phyloP scores from a whole-genome alignment of 2,329 filamentous ascomycete species.

The Hypoxylon sp. region DNA sequence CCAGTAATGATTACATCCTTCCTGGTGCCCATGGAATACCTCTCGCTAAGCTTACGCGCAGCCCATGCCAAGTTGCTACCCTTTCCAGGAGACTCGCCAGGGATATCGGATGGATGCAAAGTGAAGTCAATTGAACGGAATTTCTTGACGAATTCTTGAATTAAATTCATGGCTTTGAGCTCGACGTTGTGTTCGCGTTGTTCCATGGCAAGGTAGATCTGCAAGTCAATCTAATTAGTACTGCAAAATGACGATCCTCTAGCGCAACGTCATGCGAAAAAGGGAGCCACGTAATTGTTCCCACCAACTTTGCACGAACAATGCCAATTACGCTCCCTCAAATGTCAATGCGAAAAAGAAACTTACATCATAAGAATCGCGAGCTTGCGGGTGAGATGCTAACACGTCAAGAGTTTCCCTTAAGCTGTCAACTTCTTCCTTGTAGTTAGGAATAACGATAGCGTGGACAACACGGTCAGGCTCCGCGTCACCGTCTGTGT shows the following conservation, averaged over 20 bases:
- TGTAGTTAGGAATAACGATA: conserved; percentile 81
- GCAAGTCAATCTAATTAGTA: conserved; percentile 33
- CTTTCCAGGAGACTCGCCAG: conserved; percentile 79
- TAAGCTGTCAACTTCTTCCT: conserved; percentile 78
- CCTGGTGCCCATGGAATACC: conserved; percentile 67
- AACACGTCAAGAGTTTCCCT: conserved; percentile 78
- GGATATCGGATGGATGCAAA: conserved; percentile 75
- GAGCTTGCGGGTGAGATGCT: conserved; percentile 75
- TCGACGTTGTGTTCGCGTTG: conserved; percentile 74
- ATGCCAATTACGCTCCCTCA: background rate
- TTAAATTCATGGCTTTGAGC: conserved; percentile 73
- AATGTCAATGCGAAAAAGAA: conserved; percentile 4
- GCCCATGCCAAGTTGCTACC: conserved; percentile 83
- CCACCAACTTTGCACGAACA: background rate
- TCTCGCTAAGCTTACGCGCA: conserved; percentile 74
- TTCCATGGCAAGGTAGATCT: conserved; percentile 83
- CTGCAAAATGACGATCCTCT: conserved; percentile 13
- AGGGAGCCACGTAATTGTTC: conserved; percentile 14
- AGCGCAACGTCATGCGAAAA: conserved; percentile 9
- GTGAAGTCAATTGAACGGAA: conserved; percentile 79
- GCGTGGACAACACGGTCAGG: conserved; percentile 71
- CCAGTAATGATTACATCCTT: conserved; percentile 78
- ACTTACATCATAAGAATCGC: conserved; percentile 78
- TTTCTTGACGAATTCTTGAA: conserved; percentile 74
- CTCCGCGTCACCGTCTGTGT: conserved; percentile 61